Conservation (phyloP, 176 grass and related monocot genomes). For the Musa acuminata region DNA sequence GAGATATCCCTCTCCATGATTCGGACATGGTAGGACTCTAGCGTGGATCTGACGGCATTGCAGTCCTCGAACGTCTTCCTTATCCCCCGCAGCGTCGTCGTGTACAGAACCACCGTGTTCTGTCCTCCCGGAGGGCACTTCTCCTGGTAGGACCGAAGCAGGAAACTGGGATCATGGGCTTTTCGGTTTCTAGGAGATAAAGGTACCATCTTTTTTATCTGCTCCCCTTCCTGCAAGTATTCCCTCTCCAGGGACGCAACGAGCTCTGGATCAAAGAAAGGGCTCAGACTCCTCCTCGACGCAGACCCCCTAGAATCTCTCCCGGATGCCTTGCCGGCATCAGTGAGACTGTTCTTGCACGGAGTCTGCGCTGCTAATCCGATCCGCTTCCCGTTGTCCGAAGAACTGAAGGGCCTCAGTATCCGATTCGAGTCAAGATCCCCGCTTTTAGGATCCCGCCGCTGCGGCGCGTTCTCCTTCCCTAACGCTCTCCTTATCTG, state of each 20-base stretch:
- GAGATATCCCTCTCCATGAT: conserved; percentile 91
- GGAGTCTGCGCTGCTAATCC: neutral
- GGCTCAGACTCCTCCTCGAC: conserved; percentile 72
- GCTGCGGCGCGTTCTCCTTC: conserved; percentile 79
- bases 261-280: conserved; percentile 87
- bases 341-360: conserved; percentile 23
- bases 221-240: conserved; percentile 64
- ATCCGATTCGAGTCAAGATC: conserved; percentile 42
- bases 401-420: conserved; percentile 66
- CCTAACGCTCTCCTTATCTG: conserved; percentile 21
- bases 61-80: conserved; percentile 82
- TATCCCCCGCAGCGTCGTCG: conserved; percentile 76
- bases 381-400: conserved; percentile 32
- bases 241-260: conserved; percentile 80
- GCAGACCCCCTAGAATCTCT: neutral
- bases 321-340: conserved; percentile 28
- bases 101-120: conserved; percentile 66
- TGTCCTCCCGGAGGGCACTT: conserved; percentile 63
- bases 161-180: conserved; percentile 31
- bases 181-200: conserved; percentile 18
- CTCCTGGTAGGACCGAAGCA: conserved; percentile 44
- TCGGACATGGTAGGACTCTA: conserved; percentile 67
- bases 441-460: conserved; percentile 33
- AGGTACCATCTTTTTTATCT: conserved; percentile 55
- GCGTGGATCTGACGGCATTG: conserved; percentile 57